phyloP scores from a whole-genome alignment of 2,329 filamentous ascomycete genomes.

The Monosporascus ibericus region DNA sequence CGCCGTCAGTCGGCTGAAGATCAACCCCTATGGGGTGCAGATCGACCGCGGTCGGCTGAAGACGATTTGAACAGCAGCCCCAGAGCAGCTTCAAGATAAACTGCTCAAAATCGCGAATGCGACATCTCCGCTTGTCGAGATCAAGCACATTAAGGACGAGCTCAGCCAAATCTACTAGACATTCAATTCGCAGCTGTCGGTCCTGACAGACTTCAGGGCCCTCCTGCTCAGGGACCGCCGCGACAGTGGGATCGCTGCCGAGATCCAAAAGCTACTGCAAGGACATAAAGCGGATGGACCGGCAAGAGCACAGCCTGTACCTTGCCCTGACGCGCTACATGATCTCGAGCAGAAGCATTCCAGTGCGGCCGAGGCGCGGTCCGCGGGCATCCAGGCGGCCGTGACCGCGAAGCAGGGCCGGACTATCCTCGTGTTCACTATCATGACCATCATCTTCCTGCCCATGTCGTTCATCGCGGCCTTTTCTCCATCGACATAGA shows the following conservation, averaged over 20 bases:
- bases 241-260: constrained; percentile 29
- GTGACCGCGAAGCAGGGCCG: constrained; percentile 42
- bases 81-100: constrained; percentile 41
- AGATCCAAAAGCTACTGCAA: constrained; percentile 10
- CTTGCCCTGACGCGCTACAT: constrained; percentile 50
- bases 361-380: constrained; percentile 56
- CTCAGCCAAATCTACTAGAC: constrained; percentile 55
- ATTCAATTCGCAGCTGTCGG: constrained; percentile 40
- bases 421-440: constrained; percentile 32
- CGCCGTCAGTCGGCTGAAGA: no score
- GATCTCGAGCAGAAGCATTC: constrained; percentile 61
- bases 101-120: constrained; percentile 55
- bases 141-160: constrained; percentile 63
- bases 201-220: constrained; percentile 39
- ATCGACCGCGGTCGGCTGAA: constrained; percentile 2
- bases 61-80: constrained; percentile 4
- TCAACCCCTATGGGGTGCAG: neutral
- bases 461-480: constrained; percentile 30
- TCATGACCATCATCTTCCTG: constrained; percentile 31
- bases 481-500: constrained; percentile 30
- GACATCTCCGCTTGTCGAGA: constrained; percentile 54
- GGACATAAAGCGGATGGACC: constrained; percentile 25
- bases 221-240: no score
- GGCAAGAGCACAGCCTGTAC: constrained; percentile 54
- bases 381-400: constrained; percentile 48